phyloP scores from a whole-genome alignment of 169 alveolate genomes.

The Cystoisospora suis region DNA sequence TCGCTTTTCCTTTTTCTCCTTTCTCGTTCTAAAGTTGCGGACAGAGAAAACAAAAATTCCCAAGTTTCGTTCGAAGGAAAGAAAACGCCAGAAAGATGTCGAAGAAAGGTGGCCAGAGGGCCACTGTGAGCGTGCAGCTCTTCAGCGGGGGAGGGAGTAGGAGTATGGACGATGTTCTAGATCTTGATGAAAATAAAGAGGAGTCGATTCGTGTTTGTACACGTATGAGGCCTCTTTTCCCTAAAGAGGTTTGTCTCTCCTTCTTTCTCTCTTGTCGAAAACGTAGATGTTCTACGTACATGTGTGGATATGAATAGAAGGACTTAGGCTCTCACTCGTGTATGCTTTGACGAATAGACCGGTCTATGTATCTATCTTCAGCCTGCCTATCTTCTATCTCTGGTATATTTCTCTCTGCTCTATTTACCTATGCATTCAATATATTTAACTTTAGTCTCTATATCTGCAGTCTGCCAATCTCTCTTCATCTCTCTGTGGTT shows the following conservation, averaged over 20 bases:
- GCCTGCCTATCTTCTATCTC: not conserved
- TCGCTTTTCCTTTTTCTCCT: no score
- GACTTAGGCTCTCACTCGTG: not conserved
- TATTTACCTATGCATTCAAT: not conserved
- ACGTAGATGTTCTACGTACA: not conserved
- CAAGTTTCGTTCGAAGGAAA: no score
- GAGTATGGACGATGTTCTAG: not conserved
- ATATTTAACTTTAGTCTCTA: not conserved
- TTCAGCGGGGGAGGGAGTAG: not conserved
- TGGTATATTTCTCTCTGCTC: not conserved
- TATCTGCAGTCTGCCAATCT: no score
- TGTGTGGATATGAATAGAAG: not conserved
- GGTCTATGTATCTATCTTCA: not conserved
- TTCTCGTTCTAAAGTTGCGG: no score
- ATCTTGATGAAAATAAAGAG: conserved; percentile 44
- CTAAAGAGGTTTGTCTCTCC: conserved; percentile 72
- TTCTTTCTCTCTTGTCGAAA: conserved; percentile 15
- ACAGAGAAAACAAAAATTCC: no score
- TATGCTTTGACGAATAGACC: not conserved
- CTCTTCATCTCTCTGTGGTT: no score
- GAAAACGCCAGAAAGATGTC: no score
- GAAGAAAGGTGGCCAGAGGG: no score
- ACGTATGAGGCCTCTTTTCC: conserved; percentile 79
- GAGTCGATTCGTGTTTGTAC: conserved; percentile 79
- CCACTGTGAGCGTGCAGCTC: no score